Evolutionary conservation across 2,329 filamentous ascomycete species (phyloP).

Genomic region (Claviceps pusilla): DNA sequence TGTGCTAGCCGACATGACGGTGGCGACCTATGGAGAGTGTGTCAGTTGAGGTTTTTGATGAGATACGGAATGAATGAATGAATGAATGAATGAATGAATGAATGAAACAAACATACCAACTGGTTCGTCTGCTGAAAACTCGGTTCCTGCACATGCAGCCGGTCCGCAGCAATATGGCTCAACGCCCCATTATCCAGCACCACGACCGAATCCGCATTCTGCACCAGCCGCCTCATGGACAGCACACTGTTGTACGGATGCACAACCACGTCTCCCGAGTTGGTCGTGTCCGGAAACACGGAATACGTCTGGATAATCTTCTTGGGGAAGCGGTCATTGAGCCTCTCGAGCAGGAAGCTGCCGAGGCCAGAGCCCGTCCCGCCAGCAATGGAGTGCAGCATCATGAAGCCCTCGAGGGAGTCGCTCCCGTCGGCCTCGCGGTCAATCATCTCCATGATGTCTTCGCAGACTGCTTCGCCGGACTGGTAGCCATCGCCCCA

Average conservation of each 20-base stretch:
- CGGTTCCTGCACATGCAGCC: constrained; percentile 85
- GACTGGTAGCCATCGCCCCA: constrained; percentile 95
- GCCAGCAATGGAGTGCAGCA: constrained; percentile 93
- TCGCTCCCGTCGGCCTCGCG: constrained; percentile 96
- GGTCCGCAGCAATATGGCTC: constrained; percentile 83
- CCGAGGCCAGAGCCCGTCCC: constrained; percentile 93
- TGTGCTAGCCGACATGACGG: constrained; percentile 96
- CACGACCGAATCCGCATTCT: constrained; percentile 95
- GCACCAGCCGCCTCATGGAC: constrained; percentile 75
- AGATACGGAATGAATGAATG: too few species aligned
- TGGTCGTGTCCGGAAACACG: constrained; percentile 88
- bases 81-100: too few species aligned
- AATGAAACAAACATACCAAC: constrained; percentile 36
- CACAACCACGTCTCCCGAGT: constrained; percentile 78
- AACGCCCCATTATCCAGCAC: constrained; percentile 93
- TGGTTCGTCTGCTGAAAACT: constrained; percentile 98
- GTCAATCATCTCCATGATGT: constrained; percentile 99
- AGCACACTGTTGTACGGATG: constrained; percentile 97
- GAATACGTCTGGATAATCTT: constrained; percentile 99
- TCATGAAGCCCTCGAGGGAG: constrained; percentile 97
- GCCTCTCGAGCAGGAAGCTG: constrained; percentile 81
- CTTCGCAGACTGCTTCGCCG: constrained; percentile 81
- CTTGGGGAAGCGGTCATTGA: constrained; percentile 96
- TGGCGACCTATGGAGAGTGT: constrained; percentile 48
- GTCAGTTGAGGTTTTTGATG: not conserved